These are phyloP conservation scores for Erodium maritimum DNA, from an alignment of 345 rosid genomes.

Conservation along the genomic window DNA sequence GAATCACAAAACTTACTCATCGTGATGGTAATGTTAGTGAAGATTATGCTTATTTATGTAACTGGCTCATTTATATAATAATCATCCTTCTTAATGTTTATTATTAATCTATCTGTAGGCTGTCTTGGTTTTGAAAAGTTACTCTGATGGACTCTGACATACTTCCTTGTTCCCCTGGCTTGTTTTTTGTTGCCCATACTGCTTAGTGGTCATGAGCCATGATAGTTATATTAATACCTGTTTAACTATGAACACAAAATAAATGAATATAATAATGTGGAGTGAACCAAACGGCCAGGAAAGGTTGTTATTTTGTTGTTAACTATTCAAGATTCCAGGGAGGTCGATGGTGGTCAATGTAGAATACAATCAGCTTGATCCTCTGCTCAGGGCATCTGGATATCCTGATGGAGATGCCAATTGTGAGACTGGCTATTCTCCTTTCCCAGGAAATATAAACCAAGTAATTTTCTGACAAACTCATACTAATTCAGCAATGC, in stretches of 20 bases:
- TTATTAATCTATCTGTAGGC: too few species aligned
- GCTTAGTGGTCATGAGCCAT: background rate
- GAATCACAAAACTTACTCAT: constrained; percentile 82
- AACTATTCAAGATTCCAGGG: constrained; percentile 35
- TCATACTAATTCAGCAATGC: too few species aligned
- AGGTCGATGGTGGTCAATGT: constrained; percentile 94
- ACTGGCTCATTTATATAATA: too few species aligned
- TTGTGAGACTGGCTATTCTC: constrained; percentile 86
- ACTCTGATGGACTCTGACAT: too few species aligned
- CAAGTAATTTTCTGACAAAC: constrained; percentile 42
- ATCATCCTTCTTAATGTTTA: too few species aligned
- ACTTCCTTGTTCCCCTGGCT: too few species aligned
- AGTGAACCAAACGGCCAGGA: background rate
- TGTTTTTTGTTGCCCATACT: background rate
- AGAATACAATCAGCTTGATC: constrained; percentile 97
- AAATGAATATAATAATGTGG: too few species aligned
- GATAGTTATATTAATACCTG: background rate
- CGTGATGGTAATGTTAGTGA: constrained; percentile 65
- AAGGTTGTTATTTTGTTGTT: background rate
- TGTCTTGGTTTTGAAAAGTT: too few species aligned
- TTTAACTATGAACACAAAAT: too few species aligned
- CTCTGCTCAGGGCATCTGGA: constrained; percentile 81
- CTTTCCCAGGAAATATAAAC: constrained; percentile 96
- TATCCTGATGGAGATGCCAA: constrained; percentile 87
- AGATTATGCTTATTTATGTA: too few species aligned